These are phyloP conservation scores for Aspergillus heteromorphus DNA, from an alignment of 495 filamentous ascomycete species.

Conservation along the genomic window DNA sequence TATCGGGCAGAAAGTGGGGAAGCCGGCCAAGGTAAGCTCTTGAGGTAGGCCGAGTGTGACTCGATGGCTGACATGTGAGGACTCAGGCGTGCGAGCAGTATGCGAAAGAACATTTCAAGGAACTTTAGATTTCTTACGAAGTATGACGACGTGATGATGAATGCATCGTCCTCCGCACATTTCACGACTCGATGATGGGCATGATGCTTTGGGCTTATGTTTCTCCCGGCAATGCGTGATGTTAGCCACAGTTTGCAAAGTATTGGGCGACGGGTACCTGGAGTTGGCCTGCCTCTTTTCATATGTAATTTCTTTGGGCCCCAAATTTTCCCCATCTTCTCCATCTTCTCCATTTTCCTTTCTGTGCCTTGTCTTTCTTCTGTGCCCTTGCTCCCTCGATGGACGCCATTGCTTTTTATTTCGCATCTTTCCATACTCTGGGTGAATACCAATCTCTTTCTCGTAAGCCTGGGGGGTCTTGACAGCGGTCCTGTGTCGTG, in stretches of 20 bases:
- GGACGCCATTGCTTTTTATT: background rate
- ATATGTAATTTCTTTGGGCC: constrained; percentile 7
- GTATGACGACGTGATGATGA: constrained; percentile 39
- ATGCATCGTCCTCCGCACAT: constrained; percentile 26
- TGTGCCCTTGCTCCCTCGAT: constrained; percentile 8
- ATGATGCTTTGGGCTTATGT: background rate
- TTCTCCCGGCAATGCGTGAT: background rate
- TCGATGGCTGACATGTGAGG: constrained; percentile 8
- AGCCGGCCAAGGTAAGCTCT: constrained; percentile 81
- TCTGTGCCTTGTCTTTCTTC: constrained; percentile 23
- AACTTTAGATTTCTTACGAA: constrained; percentile 32
- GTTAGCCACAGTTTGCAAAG: constrained; percentile 14
- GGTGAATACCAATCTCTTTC: constrained; percentile 1
- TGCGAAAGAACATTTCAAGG: constrained; percentile 91
- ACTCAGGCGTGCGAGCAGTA: constrained; percentile 92
- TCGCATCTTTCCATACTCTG: background rate
- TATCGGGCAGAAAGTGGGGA: constrained; percentile 93
- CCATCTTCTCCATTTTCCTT: constrained; percentile 27
- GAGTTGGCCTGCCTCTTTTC: constrained; percentile 23
- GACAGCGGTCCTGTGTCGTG: background rate
- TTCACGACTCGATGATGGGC: constrained; percentile 2
- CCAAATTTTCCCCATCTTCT: constrained; percentile 12
- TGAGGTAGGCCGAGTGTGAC: background rate
- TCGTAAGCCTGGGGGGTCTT: background rate
- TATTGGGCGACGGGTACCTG: constrained; percentile 15